Evolutionary conservation across 192 early-diverging fungal species (phyloP).

Genomic region (Entophlyctis helioformis): DNA sequence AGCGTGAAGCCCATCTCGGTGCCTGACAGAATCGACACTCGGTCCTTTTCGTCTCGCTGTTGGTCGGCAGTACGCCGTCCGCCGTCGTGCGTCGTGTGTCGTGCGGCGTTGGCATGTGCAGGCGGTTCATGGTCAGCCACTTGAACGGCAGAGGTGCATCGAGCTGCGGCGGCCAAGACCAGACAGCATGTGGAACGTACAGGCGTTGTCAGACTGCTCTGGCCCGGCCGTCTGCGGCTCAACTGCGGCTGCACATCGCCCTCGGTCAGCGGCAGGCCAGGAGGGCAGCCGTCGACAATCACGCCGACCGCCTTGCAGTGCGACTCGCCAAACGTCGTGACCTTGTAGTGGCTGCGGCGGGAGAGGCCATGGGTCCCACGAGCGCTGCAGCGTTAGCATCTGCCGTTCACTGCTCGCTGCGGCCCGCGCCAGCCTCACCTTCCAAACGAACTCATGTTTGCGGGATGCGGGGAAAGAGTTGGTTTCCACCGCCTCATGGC

Average conservation of each 20-base stretch:
- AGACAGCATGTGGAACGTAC: too few relatives aligned
- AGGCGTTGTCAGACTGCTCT: conserved; percentile 91
- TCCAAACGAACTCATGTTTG: too few relatives aligned
- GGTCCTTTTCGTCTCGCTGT: conserved; percentile 91
- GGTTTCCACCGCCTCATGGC: too few relatives aligned
- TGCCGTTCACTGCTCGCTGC: too few relatives aligned
- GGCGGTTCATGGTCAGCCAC: neutral
- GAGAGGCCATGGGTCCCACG: too few relatives aligned
- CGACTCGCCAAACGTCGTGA: conserved; percentile 95
- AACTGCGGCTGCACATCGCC: conserved; percentile 87
- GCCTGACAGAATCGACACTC: conserved; percentile 82
- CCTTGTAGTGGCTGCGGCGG: conserved; percentile 1
- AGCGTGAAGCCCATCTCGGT: conserved; percentile 86
- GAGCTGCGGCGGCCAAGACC: neutral
- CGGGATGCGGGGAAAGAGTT: too few relatives aligned
- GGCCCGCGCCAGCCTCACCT: too few relatives aligned
- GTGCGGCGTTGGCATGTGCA: too few relatives aligned
- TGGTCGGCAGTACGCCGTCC: neutral
- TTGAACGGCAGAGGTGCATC: neutral
- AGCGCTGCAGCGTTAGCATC: too few relatives aligned
- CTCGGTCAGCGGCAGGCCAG: conserved; percentile 83
- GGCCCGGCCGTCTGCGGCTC: conserved; percentile 85
- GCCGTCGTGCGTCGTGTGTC: too few relatives aligned
- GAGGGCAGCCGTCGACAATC: conserved; percentile 91
- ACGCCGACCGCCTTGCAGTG: conserved; percentile 98